phyloP scores from a whole-genome alignment of 2,329 filamentous ascomycete species.

The Teratosphaeria nubilosa region DNA sequence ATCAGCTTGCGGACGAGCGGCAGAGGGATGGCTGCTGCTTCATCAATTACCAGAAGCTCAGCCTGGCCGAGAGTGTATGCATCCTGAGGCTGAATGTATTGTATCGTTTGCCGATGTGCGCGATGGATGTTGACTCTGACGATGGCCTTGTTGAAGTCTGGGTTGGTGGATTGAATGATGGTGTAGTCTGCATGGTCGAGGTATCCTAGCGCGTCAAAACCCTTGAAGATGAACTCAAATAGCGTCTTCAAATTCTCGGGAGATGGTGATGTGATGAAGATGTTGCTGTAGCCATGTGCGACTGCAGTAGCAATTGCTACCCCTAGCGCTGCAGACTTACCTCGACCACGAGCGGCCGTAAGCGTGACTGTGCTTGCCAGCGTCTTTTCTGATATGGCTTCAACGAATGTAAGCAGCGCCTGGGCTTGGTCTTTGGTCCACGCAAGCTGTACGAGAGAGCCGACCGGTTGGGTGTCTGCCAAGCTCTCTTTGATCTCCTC shows the following conservation, averaged over 20 bases:
- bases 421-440: constrained; percentile 94
- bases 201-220: constrained; percentile 89
- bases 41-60: constrained; percentile 90
- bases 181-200: constrained; percentile 94
- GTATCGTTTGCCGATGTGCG: constrained; percentile 92
- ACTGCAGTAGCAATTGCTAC: constrained; percentile 89
- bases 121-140: constrained; percentile 93
- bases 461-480: constrained; percentile 75
- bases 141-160: constrained; percentile 98
- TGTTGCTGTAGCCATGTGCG: constrained; percentile 95
- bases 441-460: constrained; percentile 71
- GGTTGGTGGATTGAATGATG: constrained; percentile 95
- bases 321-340: constrained; percentile 92
- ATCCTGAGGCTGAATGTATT: constrained; percentile 96
- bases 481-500: constrained; percentile 79
- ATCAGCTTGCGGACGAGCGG: constrained; percentile 88
- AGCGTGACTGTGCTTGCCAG: constrained; percentile 85
- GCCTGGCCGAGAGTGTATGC: constrained; percentile 90
- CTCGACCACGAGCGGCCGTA: constrained; percentile 86
- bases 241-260: constrained; percentile 97
- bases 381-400: constrained; percentile 93
- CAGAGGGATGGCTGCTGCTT: constrained; percentile 90
- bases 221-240: constrained; percentile 97
- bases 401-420: constrained; percentile 90
- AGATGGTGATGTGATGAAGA: constrained; percentile 96